phyloP scores from a whole-genome alignment of 345 rosid species.

The Boechera divaricarpa region DNA sequence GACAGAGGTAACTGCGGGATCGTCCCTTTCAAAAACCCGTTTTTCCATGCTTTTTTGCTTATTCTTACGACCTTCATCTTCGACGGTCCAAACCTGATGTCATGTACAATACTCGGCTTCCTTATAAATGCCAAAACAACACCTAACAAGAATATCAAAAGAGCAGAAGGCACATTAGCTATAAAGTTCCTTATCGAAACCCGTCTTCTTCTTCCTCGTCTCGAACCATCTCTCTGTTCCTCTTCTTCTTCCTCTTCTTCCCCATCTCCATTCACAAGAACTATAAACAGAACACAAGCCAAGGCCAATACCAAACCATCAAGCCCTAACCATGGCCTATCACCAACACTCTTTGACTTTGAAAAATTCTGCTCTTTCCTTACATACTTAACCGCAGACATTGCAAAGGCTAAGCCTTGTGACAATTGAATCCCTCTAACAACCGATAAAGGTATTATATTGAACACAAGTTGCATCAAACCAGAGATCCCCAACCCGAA shows the following conservation, averaged over 20 bases:
- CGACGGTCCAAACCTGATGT: conserved; percentile 68
- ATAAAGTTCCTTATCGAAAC: conserved; percentile 46
- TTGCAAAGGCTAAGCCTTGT: conserved; percentile 79
- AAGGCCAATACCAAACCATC: conserved; percentile 82
- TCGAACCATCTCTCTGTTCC: conserved; percentile 26
- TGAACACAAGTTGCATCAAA: conserved; percentile 74
- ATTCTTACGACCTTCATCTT: conserved; percentile 54
- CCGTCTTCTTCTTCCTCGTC: conserved; percentile 37
- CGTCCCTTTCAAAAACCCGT: conserved; percentile 79
- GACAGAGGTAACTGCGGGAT: conserved; percentile 85
- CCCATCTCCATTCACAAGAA: conserved; percentile 67
- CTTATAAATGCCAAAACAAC: conserved; percentile 68
- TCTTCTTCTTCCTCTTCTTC: conserved; percentile 44
- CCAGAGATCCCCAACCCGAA: conserved; percentile 71
- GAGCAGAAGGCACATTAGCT: conserved; percentile 68
- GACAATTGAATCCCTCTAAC: conserved; percentile 89
- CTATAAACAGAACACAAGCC: conserved; percentile 64
- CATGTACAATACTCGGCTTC: conserved; percentile 54
- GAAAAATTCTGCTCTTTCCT: conserved; percentile 66
- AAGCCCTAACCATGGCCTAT: conserved; percentile 73
- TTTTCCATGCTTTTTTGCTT: conserved; percentile 65
- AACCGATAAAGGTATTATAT: conserved; percentile 64
- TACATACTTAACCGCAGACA: conserved; percentile 77
- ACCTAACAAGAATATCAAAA: conserved; percentile 71
- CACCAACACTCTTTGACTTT: conserved; percentile 61